Conservation (phyloP, 176 grass and related monocot species). For the Rhynchospora pubera region DNA sequence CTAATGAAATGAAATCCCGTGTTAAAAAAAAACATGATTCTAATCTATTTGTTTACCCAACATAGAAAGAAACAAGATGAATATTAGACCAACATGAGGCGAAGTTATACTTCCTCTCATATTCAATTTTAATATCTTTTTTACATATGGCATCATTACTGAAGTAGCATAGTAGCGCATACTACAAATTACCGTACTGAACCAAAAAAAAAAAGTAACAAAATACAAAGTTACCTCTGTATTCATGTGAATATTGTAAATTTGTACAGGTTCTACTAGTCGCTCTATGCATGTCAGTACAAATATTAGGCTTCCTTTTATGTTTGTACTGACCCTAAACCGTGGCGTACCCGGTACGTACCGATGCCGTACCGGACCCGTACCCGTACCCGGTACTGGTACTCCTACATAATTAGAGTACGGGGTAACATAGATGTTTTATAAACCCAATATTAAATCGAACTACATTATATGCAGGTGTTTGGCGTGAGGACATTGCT, state of each 20-base stretch:
- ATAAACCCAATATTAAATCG: neutral
- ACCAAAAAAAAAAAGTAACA: neutral
- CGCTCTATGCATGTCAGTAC: neutral
- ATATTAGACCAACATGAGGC: too few species aligned
- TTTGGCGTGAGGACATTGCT: conserved; percentile 46
- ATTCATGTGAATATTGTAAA: neutral
- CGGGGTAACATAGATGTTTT: too few species aligned
- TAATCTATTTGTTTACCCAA: neutral
- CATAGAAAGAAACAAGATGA: too few species aligned
- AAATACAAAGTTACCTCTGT: too few species aligned
- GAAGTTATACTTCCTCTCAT: neutral
- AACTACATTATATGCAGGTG: neutral
- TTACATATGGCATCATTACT: neutral
- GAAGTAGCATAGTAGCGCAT: neutral
- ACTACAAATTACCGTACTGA: neutral
- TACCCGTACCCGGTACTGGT: too few species aligned
- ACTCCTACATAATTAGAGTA: too few species aligned
- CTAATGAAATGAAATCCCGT: too few species aligned
- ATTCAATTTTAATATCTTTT: neutral
- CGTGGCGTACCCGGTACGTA: too few species aligned
- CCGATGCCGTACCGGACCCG: too few species aligned
- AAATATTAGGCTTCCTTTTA: neutral
- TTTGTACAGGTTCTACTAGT: neutral
- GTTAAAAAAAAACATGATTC: too few species aligned
- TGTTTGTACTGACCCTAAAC: too few species aligned